A percentile compares a stretch with the other conserved stretches of the same genome.
These are phyloP conservation scores for Aureobasidium sp. DNA, from an alignment of 2,329 filamentous ascomycete genomes.

Conservation along the genomic window DNA sequence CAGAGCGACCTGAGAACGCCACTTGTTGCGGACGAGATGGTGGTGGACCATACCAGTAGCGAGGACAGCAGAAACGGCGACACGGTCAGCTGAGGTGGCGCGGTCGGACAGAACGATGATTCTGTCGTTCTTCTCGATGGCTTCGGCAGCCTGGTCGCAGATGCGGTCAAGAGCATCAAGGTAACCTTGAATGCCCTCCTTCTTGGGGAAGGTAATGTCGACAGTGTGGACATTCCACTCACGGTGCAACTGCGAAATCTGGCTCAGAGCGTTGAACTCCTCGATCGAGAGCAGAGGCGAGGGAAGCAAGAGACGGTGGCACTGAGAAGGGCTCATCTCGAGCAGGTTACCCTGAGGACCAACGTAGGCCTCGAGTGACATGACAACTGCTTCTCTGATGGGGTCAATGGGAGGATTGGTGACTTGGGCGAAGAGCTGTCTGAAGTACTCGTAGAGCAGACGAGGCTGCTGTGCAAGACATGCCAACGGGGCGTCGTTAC, in stretches of 20 bases:
- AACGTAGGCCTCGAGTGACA: slow-evolving; percentile 95
- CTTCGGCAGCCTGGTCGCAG: slow-evolving; percentile 75
- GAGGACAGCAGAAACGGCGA: slow-evolving; percentile 77
- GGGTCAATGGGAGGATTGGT: slow-evolving; percentile 97
- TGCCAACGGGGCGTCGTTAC: slow-evolving; percentile 88
- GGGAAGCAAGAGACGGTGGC: slow-evolving; percentile 74
- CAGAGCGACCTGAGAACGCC: slow-evolving; percentile 80
- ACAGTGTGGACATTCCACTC: slow-evolving; percentile 86
- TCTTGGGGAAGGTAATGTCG: slow-evolving; percentile 89
- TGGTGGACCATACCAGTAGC: slow-evolving; percentile 93
- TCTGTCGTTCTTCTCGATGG: slow-evolving; percentile 75
- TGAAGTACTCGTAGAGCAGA: slow-evolving; percentile 92
- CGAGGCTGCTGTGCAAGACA: slow-evolving; percentile 86
- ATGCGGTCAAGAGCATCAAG: slow-evolving; percentile 81
- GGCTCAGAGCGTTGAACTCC: slow-evolving; percentile 82
- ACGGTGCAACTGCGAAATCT: slow-evolving; percentile 63
- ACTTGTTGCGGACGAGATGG: slow-evolving; percentile 90
- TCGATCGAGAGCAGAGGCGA: slow-evolving; percentile 84
- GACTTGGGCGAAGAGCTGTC: slow-evolving; percentile 94
- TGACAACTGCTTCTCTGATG: slow-evolving; percentile 94
- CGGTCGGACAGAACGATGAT: slow-evolving; percentile 87
- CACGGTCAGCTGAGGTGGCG: slow-evolving; percentile 72
- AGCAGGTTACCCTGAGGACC: slow-evolving; percentile 91
- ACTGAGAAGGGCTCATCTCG: slow-evolving; percentile 88
- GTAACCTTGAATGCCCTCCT: slow-evolving; percentile 74